Evolutionary conservation across 2,329 filamentous ascomycete species (phyloP).

Genomic region (Coniochaeta ligniaria): DNA sequence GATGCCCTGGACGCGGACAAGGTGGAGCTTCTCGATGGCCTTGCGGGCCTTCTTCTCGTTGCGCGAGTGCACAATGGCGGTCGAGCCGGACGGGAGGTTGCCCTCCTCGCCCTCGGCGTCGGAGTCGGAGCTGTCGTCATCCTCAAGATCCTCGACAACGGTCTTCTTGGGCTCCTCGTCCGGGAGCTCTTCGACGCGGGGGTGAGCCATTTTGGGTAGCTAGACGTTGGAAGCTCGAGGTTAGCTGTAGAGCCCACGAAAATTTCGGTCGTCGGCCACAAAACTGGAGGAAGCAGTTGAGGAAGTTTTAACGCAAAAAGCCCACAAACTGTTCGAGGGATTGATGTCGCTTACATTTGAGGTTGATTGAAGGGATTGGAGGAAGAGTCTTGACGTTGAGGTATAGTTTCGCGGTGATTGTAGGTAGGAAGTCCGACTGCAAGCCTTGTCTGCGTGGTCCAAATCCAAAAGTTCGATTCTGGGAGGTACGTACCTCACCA

Average conservation of each 20-base stretch:
- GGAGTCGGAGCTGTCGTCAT: slow-evolving; percentile 65
- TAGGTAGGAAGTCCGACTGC: not conserved
- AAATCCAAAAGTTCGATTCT: not conserved
- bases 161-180: slow-evolving; percentile 85
- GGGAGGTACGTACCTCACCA: slow-evolving; percentile 2
- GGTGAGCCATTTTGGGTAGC: slow-evolving; percentile 78
- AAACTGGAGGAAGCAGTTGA: not conserved
- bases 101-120: slow-evolving; percentile 65
- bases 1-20: slow-evolving; percentile 94
- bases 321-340: not conserved
- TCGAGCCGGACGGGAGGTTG: slow-evolving; percentile 69
- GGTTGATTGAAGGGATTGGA: not conserved
- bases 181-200: slow-evolving; percentile 93
- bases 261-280: not conserved
- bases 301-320: not conserved
- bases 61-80: slow-evolving; percentile 89
- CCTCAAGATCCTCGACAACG: slow-evolving; percentile 66
- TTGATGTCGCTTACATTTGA: not conserved
- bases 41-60: slow-evolving; percentile 99
- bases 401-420: not conserved
- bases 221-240: slow-evolving; percentile 10
- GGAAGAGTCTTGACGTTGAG: not conserved
- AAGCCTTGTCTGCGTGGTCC: not conserved
- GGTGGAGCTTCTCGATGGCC: slow-evolving; percentile 95
- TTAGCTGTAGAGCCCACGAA: not conserved